These are phyloP conservation scores for Gymnopus androsaceus DNA, from an alignment of 1,284 basidiomycete species.

Conservation along the genomic window DNA sequence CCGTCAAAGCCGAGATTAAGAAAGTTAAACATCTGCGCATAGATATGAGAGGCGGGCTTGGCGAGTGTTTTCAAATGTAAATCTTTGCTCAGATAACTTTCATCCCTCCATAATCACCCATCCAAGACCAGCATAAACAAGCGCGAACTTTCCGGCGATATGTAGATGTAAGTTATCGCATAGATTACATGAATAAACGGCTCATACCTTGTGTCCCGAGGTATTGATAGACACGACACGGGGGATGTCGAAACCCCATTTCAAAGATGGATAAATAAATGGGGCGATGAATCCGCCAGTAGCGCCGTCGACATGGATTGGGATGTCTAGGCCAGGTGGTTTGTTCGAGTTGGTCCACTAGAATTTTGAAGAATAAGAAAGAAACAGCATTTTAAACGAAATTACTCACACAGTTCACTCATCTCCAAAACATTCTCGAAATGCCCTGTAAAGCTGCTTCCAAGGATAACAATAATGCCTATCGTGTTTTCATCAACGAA, in stretches of 20 bases:
- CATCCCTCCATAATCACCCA: constrained; percentile 67
- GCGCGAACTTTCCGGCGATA: no score
- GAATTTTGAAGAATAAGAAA: not conserved
- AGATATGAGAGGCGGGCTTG: constrained; percentile 63
- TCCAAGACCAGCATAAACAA: constrained; percentile 68
- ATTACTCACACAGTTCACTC: constrained; percentile 47
- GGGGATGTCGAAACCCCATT: constrained; percentile 67
- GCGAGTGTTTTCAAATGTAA: constrained; percentile 62
- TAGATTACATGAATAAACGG: no score
- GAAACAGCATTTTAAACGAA: not conserved
- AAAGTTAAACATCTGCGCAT: constrained; percentile 75
- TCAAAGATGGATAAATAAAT: constrained; percentile 59
- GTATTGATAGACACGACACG: constrained; percentile 71
- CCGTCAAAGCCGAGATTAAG: constrained; percentile 58
- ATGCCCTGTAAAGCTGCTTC: constrained; percentile 71
- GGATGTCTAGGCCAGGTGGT: constrained; percentile 62
- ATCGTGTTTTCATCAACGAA: constrained; percentile 72
- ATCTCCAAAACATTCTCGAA: constrained; percentile 73
- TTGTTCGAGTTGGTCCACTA: constrained; percentile 61
- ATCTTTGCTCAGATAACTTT: constrained; percentile 58
- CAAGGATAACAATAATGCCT: constrained; percentile 63
- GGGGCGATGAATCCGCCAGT: constrained; percentile 69
- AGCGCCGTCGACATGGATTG: constrained; percentile 64
- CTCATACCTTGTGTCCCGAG: constrained; percentile 71
- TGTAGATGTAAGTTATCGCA: no score